Conservation (phyloP, 148 eudicot genomes). For the Suaeda aralocaspica region DNA sequence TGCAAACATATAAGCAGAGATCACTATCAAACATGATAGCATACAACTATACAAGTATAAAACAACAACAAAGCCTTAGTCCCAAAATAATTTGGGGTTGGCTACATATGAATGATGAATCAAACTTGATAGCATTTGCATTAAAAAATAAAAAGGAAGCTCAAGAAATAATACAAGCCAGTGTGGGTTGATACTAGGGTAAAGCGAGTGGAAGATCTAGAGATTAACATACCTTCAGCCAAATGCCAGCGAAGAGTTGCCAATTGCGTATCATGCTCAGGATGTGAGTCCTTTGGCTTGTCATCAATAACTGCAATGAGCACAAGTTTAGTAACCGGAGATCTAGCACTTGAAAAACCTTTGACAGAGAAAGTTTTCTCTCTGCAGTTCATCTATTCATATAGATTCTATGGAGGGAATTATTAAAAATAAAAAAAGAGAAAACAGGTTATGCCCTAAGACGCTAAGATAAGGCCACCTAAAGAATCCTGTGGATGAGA, state of each 20-base stretch:
- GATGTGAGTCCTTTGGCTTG: slow-evolving; percentile 60
- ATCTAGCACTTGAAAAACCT: slow-evolving; percentile 6
- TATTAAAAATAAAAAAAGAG: too few relatives aligned
- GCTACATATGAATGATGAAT: too few relatives aligned
- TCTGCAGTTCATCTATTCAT: slow-evolving; percentile 9
- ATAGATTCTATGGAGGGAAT: too few relatives aligned
- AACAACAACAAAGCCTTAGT: too few relatives aligned
- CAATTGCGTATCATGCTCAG: slow-evolving; percentile 76
- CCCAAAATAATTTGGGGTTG: too few relatives aligned
- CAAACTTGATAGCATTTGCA: background rate
- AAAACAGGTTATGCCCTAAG: too few relatives aligned
- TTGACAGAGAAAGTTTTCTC: slow-evolving; percentile 10
- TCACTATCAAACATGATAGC: background rate
- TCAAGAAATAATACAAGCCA: background rate
- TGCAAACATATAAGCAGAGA: background rate
- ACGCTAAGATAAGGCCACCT: too few relatives aligned
- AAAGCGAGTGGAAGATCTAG: background rate
- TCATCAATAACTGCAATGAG: slow-evolving; percentile 74
- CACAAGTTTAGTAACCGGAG: slow-evolving; percentile 24
- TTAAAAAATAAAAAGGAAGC: too few relatives aligned
- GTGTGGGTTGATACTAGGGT: background rate
- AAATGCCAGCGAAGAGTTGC: slow-evolving; percentile 83
- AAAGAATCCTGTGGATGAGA: too few relatives aligned
- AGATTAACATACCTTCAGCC: slow-evolving; percentile 61
- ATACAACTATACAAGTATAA: too few relatives aligned